Evolutionary conservation across 768 basidiomycete species (phyloP), one percentile per base, ranked within the genome.

Genomic region (Hypsizygus marmoreus): DNA sequence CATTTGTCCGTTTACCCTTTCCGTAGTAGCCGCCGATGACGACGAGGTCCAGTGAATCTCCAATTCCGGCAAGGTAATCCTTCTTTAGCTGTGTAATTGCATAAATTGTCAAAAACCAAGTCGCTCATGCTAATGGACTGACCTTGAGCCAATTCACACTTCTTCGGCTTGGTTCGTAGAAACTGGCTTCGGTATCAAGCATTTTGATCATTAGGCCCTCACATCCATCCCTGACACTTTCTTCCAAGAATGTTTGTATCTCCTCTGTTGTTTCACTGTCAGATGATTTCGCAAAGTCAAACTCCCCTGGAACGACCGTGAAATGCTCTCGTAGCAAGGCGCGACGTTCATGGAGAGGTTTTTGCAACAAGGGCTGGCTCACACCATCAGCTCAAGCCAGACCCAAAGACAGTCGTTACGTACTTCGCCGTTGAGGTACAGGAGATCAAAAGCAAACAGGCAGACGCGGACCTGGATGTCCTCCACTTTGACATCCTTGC

Each of bases 171-270:
- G 97, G 97, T 67, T 97, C 95, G 61, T 99, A 99, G 58, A 80
- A 91, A 64, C 93, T 91, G 6, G 87, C 90, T 29, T 92, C 87
- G 35, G 81, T 87, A 31, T 95, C 91, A 13, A 99, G 72, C 93
- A 97, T 95, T 73, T 99, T 99, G 48, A 99, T 92, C 97, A 99
- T 99, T 35, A 99, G 79, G 8, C 97, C 97, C 65, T 99, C 97
- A 63, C 97, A 98, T 2, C 95, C 94, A 62, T 98, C 97, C 63
- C 94, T 97, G 55, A 99, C 91, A 64, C 91, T 94, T 54, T 94
- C 90, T 62, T 98, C 95, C 7, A 99, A 71, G 76, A 99, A 98
- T 1, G 78, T 63, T 61, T 97, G 93, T 36, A 99, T 97, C 58
- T 97, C 95, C 17, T 99, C 97, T 4, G 82, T 87, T 6, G 86